Percentiles rank a stretch among this genome's conserved stretches.
Conservation (phyloP, 2,329 filamentous ascomycete genomes). For the Nannizziopsis arthrosporioides region DNA sequence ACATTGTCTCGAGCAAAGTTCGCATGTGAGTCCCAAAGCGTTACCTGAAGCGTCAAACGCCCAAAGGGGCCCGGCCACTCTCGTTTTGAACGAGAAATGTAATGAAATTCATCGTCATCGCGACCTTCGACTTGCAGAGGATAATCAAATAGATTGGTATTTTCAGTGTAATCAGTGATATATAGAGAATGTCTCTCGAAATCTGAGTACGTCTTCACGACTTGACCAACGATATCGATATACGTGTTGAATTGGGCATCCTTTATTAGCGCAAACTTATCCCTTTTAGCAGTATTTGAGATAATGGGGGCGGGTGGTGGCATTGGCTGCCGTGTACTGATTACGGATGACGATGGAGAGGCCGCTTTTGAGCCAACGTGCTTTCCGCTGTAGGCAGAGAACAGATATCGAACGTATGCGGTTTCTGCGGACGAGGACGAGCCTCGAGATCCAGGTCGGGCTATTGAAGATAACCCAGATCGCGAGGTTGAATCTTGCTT, state of each 20-base stretch:
- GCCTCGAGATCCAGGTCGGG: background rate
- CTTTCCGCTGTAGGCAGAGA: background rate
- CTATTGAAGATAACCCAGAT: background rate
- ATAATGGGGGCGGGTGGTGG: background rate
- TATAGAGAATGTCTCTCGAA: slow-evolving; percentile 50
- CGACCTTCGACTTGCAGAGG: slow-evolving; percentile 29
- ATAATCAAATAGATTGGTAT: slow-evolving; percentile 51
- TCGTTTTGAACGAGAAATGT: slow-evolving; percentile 32
- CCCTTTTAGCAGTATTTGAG: background rate
- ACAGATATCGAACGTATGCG: slow-evolving; percentile 1
- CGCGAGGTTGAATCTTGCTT: background rate
- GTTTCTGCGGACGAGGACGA: background rate
- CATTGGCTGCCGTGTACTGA: background rate
- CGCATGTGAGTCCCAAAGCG: slow-evolving; percentile 58
- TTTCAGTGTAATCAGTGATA: slow-evolving; percentile 72
- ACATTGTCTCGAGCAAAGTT: slow-evolving; percentile 46
- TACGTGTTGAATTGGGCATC: slow-evolving; percentile 48
- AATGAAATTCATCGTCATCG: slow-evolving; percentile 48
- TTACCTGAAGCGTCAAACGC: slow-evolving; percentile 58
- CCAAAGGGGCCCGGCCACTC: slow-evolving; percentile 65
- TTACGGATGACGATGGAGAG: background rate
- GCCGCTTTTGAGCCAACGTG: background rate
- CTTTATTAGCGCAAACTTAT: slow-evolving; percentile 54
- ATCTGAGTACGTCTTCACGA: slow-evolving; percentile 47
- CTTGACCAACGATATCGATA: slow-evolving; percentile 59